These are phyloP conservation scores for Cutaneotrichosporon dermatis DNA, from an alignment of 1,284 basidiomycete species.

Conservation along the genomic window DNA sequence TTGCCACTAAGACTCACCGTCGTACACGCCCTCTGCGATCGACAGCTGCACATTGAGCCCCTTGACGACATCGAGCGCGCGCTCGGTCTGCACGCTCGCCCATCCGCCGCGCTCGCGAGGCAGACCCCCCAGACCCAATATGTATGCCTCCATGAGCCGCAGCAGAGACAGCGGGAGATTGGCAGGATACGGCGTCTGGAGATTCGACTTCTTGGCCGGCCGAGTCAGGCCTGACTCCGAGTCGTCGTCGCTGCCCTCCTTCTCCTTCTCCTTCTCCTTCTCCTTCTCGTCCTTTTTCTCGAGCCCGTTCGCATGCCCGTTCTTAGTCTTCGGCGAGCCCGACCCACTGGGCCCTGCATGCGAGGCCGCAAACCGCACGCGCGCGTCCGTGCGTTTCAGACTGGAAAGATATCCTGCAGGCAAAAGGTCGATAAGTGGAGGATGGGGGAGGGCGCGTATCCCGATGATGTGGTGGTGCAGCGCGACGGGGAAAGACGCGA, in stretches of 20 bases:
- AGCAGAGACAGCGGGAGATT: slow-evolving; percentile 45
- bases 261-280: not conserved
- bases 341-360: slow-evolving; percentile 35
- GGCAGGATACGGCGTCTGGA: slow-evolving; percentile 38
- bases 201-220: slow-evolving; percentile 34
- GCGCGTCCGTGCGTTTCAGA: slow-evolving; percentile 43
- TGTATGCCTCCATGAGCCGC: slow-evolving; percentile 44
- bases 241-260: slow-evolving; percentile 7
- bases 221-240: not conserved
- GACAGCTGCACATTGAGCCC: slow-evolving; percentile 31
- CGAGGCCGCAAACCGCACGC: slow-evolving; percentile 42
- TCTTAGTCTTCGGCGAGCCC: slow-evolving; percentile 6
- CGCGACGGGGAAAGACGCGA: slow-evolving; percentile 46
- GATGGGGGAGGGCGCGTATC: slow-evolving; percentile 41
- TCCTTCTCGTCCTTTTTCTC: not conserved
- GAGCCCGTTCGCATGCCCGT: slow-evolving; percentile 4
- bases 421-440: slow-evolving; percentile 44
- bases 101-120: slow-evolving; percentile 36
- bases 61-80: slow-evolving; percentile 37
- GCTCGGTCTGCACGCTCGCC: slow-evolving; percentile 39
- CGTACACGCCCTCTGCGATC: slow-evolving; percentile 40
- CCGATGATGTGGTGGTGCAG: slow-evolving; percentile 46
- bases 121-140: slow-evolving; percentile 35
- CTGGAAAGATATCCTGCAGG: slow-evolving; percentile 40
- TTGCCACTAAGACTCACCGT: slow-evolving; percentile 28